phyloP scores from a whole-genome alignment of 805 yeast genomes.

The Barnettozyma californica region DNA sequence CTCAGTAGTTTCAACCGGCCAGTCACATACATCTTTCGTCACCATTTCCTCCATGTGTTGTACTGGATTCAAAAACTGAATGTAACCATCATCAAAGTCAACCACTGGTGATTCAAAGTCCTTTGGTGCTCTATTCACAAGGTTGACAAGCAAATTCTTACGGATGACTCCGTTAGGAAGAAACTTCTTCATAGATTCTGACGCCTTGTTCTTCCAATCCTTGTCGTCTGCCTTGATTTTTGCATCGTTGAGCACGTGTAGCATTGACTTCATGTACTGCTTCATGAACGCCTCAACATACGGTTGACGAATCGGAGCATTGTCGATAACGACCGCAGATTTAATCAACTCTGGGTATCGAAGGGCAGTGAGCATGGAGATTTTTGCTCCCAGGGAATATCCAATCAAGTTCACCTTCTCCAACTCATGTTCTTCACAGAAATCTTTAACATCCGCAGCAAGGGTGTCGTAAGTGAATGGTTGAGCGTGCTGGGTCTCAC shows the following conservation, averaged over 20 bases:
- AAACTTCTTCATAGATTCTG: constrained; percentile 85
- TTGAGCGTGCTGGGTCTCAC: constrained; percentile 37
- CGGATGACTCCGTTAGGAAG: constrained; percentile 65
- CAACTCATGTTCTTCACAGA: constrained; percentile 29
- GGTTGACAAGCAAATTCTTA: constrained; percentile 35
- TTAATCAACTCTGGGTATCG: constrained; percentile 34
- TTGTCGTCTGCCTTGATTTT: constrained; percentile 24
- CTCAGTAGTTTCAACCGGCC: constrained; percentile 27
- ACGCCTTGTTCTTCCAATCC: constrained; percentile 75
- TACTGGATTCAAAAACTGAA: constrained; percentile 31
- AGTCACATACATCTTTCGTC: constrained; percentile 27
- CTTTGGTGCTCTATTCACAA: constrained; percentile 28
- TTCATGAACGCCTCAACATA: constrained; percentile 32
- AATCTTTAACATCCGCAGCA: constrained; percentile 38
- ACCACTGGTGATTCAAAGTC: constrained; percentile 24
- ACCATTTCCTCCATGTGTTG: constrained; percentile 25
- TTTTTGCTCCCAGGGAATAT: constrained; percentile 51
- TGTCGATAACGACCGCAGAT: constrained; percentile 43
- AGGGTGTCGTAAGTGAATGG: constrained; percentile 40
- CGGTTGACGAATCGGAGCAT: constrained; percentile 37
- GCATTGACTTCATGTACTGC: constrained; percentile 38
- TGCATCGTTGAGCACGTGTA: constrained; percentile 78
- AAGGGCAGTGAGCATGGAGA: constrained; percentile 42
- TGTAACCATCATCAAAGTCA: constrained; percentile 24
- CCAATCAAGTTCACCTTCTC: constrained; percentile 33